Conservation (phyloP, 306 rosid genomes). For the barrel medic (Medicago truncatula) region DNA sequence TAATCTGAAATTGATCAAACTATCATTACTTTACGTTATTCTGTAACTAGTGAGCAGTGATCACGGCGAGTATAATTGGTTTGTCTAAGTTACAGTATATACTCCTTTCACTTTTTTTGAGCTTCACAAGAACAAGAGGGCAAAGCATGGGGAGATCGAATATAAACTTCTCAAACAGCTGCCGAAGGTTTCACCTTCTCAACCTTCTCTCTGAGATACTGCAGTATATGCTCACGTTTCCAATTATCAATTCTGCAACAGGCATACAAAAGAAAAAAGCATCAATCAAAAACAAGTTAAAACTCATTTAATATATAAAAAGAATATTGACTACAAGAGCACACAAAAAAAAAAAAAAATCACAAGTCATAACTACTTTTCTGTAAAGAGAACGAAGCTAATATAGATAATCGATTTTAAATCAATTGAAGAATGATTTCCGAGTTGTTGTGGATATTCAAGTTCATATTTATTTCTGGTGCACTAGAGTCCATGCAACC, state of each 20-base stretch:
- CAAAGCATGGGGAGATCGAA: slow-evolving; percentile 19
- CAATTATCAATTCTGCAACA: slow-evolving; percentile 86
- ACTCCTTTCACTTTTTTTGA: slow-evolving; percentile 14
- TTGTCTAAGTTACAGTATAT: slow-evolving; percentile 25
- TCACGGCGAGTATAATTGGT: neutral
- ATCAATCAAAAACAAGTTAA: slow-evolving; percentile 1
- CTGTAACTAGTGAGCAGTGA: neutral
- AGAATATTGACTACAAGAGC: neutral
- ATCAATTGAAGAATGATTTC: slow-evolving; percentile 13
- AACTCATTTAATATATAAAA: neutral
- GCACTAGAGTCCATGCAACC: neutral
- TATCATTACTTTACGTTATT: slow-evolving; percentile 27
- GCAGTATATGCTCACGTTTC: slow-evolving; percentile 92
- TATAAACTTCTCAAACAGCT: slow-evolving; percentile 50
- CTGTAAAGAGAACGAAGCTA: neutral
- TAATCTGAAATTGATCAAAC: slow-evolving; percentile 1
- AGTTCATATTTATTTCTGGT: neutral
- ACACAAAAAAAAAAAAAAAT: neutral
- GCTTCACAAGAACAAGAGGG: slow-evolving; percentile 1
- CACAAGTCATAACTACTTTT: slow-evolving; percentile 5
- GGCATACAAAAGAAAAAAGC: neutral
- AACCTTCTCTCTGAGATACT: slow-evolving; percentile 82
- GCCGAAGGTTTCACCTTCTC: slow-evolving; percentile 74
- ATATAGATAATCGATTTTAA: neutral
- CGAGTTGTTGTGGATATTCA: neutral